Evolutionary conservation across 257 asterid genomes (phyloP).

Genomic region (Linderniella brevidens): DNA sequence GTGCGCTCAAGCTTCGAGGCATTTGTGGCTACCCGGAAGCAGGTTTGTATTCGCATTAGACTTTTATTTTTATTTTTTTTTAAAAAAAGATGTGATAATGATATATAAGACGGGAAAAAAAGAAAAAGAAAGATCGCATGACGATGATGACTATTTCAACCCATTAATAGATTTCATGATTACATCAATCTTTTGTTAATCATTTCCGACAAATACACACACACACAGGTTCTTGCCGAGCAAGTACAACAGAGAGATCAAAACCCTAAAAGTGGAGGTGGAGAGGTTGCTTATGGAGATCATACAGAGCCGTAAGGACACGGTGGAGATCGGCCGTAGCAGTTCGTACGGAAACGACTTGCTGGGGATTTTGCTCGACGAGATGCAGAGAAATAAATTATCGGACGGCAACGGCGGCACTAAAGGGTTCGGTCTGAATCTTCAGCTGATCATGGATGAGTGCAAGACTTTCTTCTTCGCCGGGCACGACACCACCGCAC

Average conservation of each 20-base stretch:
- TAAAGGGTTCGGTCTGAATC: slow-evolving; percentile 35
- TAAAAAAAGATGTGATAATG: too few relatives aligned
- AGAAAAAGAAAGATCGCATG: too few relatives aligned
- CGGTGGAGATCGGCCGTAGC: slow-evolving; percentile 64
- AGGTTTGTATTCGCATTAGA: too few relatives aligned
- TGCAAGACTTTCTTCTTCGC: slow-evolving; percentile 94
- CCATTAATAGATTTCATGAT: too few relatives aligned
- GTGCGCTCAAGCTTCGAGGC: slow-evolving; percentile 50
- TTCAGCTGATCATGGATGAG: slow-evolving; percentile 86
- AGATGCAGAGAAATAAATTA: slow-evolving; percentile 54
- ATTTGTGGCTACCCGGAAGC: slow-evolving; percentile 82
- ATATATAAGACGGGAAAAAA: too few relatives aligned
- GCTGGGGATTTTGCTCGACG: slow-evolving; percentile 54
- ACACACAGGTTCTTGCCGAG: slow-evolving; percentile 59
- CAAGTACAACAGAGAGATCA: slow-evolving; percentile 81
- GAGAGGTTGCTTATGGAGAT: slow-evolving; percentile 79
- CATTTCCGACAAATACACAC: neutral
- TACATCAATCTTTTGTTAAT: too few relatives aligned
- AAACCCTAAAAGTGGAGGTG: slow-evolving; percentile 55
- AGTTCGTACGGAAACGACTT: slow-evolving; percentile 62
- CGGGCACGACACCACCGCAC: slow-evolving; percentile 87
- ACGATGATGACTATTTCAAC: too few relatives aligned
- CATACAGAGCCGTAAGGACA: slow-evolving; percentile 58
- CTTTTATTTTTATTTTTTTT: too few relatives aligned
- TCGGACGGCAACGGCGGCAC: slow-evolving; percentile 11